A percentile compares a stretch with the other conserved stretches of the same genome.
phyloP scores from a whole-genome alignment of 2,329 filamentous ascomycete genomes.

The Taxawa tesnikishii region DNA sequence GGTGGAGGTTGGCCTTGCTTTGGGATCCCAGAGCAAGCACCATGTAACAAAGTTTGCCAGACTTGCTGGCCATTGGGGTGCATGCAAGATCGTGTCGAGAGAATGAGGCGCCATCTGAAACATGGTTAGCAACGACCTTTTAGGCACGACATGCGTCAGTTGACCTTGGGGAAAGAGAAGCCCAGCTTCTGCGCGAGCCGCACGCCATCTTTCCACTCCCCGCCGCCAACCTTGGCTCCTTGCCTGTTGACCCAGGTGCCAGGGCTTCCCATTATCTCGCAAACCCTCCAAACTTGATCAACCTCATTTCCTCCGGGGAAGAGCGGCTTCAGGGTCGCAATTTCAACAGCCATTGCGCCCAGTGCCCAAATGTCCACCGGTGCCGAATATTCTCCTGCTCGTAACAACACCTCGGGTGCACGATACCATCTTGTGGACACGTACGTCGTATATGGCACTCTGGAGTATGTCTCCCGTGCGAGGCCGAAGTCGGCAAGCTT shows the following conservation, averaged over 20 bases:
- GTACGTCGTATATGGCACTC: slow-evolving; percentile 93
- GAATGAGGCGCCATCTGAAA: slow-evolving; percentile 83
- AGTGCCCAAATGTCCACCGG: slow-evolving; percentile 98
- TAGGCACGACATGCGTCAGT: slow-evolving; percentile 11
- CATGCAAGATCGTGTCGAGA: slow-evolving; percentile 83
- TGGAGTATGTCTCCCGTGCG: slow-evolving; percentile 93
- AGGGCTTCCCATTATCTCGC: slow-evolving; percentile 98
- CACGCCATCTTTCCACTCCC: slow-evolving; percentile 94
- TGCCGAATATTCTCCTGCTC: slow-evolving; percentile 92
- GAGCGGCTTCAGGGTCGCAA: slow-evolving; percentile 88
- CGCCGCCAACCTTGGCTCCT: slow-evolving; percentile 75
- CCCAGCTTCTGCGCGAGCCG: slow-evolving; percentile 88
- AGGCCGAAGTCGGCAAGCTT: slow-evolving; percentile 98
- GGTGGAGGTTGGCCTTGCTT: slow-evolving; percentile 75
- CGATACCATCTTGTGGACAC: slow-evolving; percentile 95
- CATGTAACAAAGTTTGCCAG: slow-evolving; percentile 91
- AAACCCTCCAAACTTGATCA: slow-evolving; percentile 96
- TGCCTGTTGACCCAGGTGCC: slow-evolving; percentile 96
- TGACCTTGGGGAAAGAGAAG: slow-evolving; percentile 78
- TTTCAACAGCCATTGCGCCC: slow-evolving; percentile 96
- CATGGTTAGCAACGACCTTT: slow-evolving; percentile 26
- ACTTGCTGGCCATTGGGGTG: slow-evolving; percentile 82
- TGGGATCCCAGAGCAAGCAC: slow-evolving; percentile 99
- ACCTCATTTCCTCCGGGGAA: slow-evolving; percentile 98
- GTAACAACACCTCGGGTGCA: slow-evolving; percentile 83